phyloP scores from a whole-genome alignment of 768 basidiomycete species.

The Lactarius psammicola region DNA sequence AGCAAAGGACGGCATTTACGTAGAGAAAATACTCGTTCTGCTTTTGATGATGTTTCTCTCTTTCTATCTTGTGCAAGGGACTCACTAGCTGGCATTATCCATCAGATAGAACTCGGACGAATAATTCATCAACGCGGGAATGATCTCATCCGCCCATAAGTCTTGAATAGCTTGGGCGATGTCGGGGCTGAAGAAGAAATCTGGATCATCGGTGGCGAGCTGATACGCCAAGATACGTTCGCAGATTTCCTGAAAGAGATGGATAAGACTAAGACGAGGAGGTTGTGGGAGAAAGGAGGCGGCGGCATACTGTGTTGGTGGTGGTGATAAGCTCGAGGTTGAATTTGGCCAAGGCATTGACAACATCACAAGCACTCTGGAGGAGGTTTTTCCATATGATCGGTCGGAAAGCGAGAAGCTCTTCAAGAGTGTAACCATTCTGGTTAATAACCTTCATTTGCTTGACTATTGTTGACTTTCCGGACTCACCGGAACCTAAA shows the following conservation, averaged over 20 bases:
- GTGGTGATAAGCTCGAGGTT: constrained; percentile 72
- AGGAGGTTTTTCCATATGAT: too few species aligned
- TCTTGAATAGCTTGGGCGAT: too few species aligned
- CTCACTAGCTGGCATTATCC: constrained; percentile 91
- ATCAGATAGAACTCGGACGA: constrained; percentile 84
- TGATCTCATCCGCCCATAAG: constrained; percentile 67
- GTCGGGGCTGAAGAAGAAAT: too few species aligned
- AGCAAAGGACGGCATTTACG: neutral
- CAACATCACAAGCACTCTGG: too few species aligned
- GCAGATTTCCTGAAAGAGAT: constrained; percentile 40
- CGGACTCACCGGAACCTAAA: constrained; percentile 91
- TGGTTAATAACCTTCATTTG: constrained; percentile 99
- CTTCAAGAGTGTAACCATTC: constrained; percentile 83
- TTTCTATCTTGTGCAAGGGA: constrained; percentile 24
- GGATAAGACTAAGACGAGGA: constrained; percentile 30
- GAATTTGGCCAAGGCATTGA: constrained; percentile 83
- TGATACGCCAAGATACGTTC: constrained; percentile 63
- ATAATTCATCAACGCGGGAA: constrained; percentile 51
- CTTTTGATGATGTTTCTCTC: too few species aligned
- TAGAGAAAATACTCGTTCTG: neutral
- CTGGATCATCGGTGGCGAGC: constrained; percentile 40
- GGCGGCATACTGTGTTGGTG: constrained; percentile 53
- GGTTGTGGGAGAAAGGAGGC: constrained; percentile 13
- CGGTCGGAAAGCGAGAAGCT: constrained; percentile 66
- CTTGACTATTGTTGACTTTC: constrained; percentile 95